Base-by-base conservation (phyloP, 345 rosid genomes). In the Eucalyptus sp. region DNA sequence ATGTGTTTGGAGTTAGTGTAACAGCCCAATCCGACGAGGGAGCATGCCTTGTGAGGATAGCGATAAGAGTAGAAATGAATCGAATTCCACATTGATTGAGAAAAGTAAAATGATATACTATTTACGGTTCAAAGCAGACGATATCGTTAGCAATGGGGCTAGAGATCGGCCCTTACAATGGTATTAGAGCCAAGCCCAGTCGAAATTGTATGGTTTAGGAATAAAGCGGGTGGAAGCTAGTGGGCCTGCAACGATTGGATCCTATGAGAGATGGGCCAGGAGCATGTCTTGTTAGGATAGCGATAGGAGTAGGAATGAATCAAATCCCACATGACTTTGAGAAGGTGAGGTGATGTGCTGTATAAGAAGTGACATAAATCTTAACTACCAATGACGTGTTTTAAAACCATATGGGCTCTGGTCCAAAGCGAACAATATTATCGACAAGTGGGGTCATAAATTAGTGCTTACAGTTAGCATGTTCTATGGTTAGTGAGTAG, bases 11-110 rank as follows among this genome's bases (percentile, higher is more conserved):
- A 52, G 58, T 52, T 52, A 3, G 58, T 0, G 10, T 52, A 52
- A 2, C 2, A 0, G 18, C 24, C 25, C 0, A 52, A 0, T 18
- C 25, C 0, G 0, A 5, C 0, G 5, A 52, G 58, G 10, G 25
- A 52, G 58, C 58, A 52, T 2, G 1, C 25, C 2, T 7, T 0
- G 24, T 52, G 25, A 18, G 58, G 58, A 52, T 52, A 52, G 58
- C 5, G 1, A 3, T 18, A 52, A 0, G 10, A 0, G 0, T 25
- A 52, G 1, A 7, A 18, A 52, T 18, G 0, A 52, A 7, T 52
- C 4, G 10, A 52, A 52, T 52, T 52, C 10, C 0, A 1, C 58
- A 1, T 7, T 52, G 10, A 0, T 0, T 8, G 5, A 0, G 25
- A 52, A 18, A 52, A 0, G 58, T 52, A 4, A 18, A 52, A 52